These are phyloP conservation scores for Paragyromitra xinjiangensis DNA, from an alignment of 495 filamentous ascomycete species.

Conservation along the genomic window DNA sequence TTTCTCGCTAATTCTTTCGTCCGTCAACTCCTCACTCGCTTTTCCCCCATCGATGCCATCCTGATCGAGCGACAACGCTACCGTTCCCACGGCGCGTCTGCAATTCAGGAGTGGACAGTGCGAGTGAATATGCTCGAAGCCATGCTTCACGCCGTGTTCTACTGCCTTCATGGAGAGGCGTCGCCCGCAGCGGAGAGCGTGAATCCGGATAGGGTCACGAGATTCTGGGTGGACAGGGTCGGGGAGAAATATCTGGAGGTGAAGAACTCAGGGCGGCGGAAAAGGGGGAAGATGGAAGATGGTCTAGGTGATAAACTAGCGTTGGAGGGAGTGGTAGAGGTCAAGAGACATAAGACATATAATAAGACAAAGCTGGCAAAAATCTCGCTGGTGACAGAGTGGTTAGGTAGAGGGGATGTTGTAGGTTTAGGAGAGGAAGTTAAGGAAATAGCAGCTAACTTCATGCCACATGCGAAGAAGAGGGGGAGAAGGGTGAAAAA, in stretches of 20 bases:
- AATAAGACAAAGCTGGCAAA: conserved; percentile 69
- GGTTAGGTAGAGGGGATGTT: conserved; percentile 62
- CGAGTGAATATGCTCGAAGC: conserved; percentile 89
- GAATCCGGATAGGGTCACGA: conserved; percentile 40
- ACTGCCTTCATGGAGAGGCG: conserved; percentile 64
- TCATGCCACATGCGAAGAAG: conserved; percentile 21
- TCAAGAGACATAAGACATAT: conserved; percentile 52
- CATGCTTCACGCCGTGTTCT: conserved; percentile 83
- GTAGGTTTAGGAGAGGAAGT: conserved; percentile 59
- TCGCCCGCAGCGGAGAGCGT: conserved; percentile 44
- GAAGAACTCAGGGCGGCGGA: conserved; percentile 25
- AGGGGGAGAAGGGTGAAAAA: conserved; percentile 50
- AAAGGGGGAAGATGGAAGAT: conserved; percentile 57
- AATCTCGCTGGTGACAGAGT: conserved; percentile 69
- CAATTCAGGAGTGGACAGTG: conserved; percentile 87
- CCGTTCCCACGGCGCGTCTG: conserved; percentile 70
- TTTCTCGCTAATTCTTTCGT: conserved; percentile 71
- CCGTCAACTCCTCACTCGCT: conserved; percentile 63
- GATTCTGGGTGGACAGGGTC: conserved; percentile 44
- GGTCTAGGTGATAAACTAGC: conserved; percentile 59
- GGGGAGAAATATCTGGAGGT: conserved; percentile 17
- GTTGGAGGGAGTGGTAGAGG: conserved; percentile 61
- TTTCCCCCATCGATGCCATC: conserved; percentile 71
- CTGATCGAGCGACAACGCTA: conserved; percentile 92
- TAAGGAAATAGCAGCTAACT: conserved; percentile 58